A percentile compares a stretch with the other conserved stretches of the same genome.
Conservation (phyloP, 192 early-diverging fungal genomes). For the Umbelopsis sp. region DNA sequence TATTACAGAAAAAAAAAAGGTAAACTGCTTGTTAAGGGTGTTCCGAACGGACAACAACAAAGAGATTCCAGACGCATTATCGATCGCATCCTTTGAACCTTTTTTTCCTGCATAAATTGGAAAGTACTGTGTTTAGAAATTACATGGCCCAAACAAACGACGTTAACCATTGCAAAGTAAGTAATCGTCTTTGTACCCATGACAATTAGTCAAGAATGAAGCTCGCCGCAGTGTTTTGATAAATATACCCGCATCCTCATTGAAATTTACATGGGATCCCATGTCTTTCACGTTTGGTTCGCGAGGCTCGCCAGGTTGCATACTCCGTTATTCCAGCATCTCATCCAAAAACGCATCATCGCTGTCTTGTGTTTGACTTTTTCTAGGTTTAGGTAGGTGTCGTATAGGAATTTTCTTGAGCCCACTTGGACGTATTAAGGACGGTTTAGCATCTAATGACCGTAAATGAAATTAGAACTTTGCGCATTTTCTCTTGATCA, state of each 20-base stretch:
- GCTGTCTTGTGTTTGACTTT: neutral
- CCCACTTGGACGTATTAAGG: neutral
- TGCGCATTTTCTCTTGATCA: too few species aligned
- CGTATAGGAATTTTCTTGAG: neutral
- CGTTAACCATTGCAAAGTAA: neutral
- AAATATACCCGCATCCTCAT: neutral
- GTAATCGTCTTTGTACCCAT: neutral
- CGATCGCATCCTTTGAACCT: neutral
- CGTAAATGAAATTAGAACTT: neutral
- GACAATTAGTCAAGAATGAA: neutral
- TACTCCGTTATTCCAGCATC: conserved; percentile 21
- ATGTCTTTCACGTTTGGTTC: neutral
- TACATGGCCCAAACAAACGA: neutral
- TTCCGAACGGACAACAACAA: neutral
- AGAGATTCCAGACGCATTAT: conserved; percentile 4
- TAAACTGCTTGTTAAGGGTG: neutral
- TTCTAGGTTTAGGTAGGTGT: neutral
- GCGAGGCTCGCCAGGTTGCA: neutral
- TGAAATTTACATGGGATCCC: neutral
- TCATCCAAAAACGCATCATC: conserved; percentile 38
- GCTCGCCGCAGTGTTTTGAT: neutral
- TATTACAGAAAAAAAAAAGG: neutral
- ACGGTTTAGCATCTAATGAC: neutral
- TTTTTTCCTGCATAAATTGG: too few species aligned
- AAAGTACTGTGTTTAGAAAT: too few species aligned